These are phyloP conservation scores for Cenchrus fungigraminus DNA, from an alignment of 176 grass and related monocot species.

Conservation along the genomic window DNA sequence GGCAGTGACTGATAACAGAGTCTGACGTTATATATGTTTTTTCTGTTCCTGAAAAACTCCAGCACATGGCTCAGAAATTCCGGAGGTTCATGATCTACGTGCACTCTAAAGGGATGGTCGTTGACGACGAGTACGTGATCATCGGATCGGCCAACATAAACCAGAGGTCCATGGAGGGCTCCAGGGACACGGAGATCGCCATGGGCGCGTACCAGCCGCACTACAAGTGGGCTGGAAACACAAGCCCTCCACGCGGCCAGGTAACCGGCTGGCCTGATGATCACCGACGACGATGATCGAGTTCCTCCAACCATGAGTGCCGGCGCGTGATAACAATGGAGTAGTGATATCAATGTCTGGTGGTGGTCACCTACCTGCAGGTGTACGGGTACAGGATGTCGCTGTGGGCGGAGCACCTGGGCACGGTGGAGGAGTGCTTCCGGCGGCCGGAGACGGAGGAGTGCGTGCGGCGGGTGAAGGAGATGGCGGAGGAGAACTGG, in stretches of 20 bases:
- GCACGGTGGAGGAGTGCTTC: conserved; percentile 56
- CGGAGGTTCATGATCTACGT: conserved; percentile 85
- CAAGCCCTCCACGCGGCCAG: conserved; percentile 55
- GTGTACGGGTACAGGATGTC: conserved; percentile 93
- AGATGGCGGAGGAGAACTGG: conserved; percentile 73
- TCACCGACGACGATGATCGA: background rate
- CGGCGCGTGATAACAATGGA: no score
- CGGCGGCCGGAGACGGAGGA: conserved; percentile 52
- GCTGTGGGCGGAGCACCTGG: conserved; percentile 82
- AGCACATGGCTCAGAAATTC: conserved; percentile 57
- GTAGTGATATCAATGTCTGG: background rate
- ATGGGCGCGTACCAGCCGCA: conserved; percentile 74
- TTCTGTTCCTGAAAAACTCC: conserved; percentile 1
- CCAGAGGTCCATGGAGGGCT: conserved; percentile 77
- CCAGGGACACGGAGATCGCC: conserved; percentile 75
- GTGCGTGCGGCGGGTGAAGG: conserved; percentile 63
- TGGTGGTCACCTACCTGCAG: conserved; percentile 24
- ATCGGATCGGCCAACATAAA: conserved; percentile 81
- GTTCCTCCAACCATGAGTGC: background rate
- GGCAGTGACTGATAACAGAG: background rate
- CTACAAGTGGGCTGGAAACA: conserved; percentile 49
- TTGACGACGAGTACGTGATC: conserved; percentile 68
- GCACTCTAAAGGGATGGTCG: conserved; percentile 74
- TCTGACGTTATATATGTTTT: background rate
- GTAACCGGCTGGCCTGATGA: background rate